Base-by-base conservation (phyloP, 148 eudicot genomes). In the Euryodendron excelsum region DNA sequence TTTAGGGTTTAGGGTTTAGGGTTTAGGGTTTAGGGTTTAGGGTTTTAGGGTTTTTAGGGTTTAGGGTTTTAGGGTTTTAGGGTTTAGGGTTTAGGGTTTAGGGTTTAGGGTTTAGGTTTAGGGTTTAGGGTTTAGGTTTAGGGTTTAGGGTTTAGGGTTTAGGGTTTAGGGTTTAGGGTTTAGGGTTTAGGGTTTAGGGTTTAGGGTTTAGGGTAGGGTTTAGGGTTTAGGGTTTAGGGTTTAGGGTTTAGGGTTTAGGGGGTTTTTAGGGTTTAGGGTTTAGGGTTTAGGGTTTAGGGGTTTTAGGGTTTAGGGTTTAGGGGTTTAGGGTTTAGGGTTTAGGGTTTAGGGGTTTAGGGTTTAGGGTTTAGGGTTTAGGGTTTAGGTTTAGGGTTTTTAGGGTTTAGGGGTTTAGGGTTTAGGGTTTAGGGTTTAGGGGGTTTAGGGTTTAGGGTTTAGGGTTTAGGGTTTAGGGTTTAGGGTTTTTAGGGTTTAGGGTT, bases 401-500 rank as follows among this genome's bases (percentile, higher is more conserved):
- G 7, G 8, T 58, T 4, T n/a, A 55, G 27, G 62, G 62, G 7
- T 58, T 58, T 4, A 12, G 62, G 62, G 7, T 58, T 58, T 20
- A 23, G 62, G 62, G 23, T n/a, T n/a, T n/a, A 28, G 23, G 79
- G 79, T 37, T 76, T 41, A 28, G 37, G 79, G 79, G 67, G 63
- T n/a, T 58, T 58, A 20, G 28, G 62, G 62, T 20, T 58, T 58
- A 20, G 28, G 62, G 76, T 52, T 73, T 73, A 52, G 63, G 76
- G 62, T 52, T 52, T 73, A 50, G 27, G 62, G 62, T 15, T 58
- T 20, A 23, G 62, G 62, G 25, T 58, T 76, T 45, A 64, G 79
- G 79, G 70, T 76, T 76, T 62, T 28, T 64, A 64, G 70, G 55
- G 55, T n/a, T n/a, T 59, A 64, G 53, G 44, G n/a, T n/a, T 76